Evolutionary conservation across 306 rosid genomes (phyloP), one percentile per base, ranked within the genome.

Genomic region (Prunus davidiana): DNA sequence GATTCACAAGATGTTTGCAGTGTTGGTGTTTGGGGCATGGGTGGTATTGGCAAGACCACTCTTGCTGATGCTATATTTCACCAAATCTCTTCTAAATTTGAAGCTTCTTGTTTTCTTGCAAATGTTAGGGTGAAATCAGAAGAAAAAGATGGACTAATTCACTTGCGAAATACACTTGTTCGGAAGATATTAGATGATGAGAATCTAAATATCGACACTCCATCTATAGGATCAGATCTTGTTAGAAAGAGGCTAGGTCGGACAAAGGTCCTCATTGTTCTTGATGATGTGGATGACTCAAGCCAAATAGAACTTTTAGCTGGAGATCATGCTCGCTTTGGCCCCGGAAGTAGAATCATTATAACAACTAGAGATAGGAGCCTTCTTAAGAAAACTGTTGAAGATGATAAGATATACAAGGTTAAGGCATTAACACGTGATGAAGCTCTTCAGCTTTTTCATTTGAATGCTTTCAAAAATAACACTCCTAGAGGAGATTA

Each of bases 381-480:
- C 16, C 5, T 22, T 11, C 64, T 58, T 24, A 24, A 22, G 16
- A 12, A n/a, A 58, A 3, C 22, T 0, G 64, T 58, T 1, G 64
- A 58, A 11, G 18, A 12, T 58, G 16, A 58, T 4, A 24, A 58
- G 25, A 58, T 58, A 3, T 24, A 58, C 5, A 6, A 58, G 18
- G 64, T 58, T 12, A 12, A 1, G 79, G 78, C 15, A 80, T 79
- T 19, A 71, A 75, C 49, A 18, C 3, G 24, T 38, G 28, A 49
- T 1, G 83, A 80, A 27, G 71, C 72, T 34, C 58, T 74, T 61
- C 15, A 60, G 7, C 76, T 74, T 13, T 80, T 80, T 10, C 38
- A 46, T 3, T 65, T 34, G 2, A 60, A 68, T 34, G 50, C 63
- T 52, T 80, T 75, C 28, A 1, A 56, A 9, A 45, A 11, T 32